Evolutionary conservation across 257 asterid species (phyloP), one percentile per base, ranked within the genome.

Genomic region (Solanum corneliomulleri): DNA sequence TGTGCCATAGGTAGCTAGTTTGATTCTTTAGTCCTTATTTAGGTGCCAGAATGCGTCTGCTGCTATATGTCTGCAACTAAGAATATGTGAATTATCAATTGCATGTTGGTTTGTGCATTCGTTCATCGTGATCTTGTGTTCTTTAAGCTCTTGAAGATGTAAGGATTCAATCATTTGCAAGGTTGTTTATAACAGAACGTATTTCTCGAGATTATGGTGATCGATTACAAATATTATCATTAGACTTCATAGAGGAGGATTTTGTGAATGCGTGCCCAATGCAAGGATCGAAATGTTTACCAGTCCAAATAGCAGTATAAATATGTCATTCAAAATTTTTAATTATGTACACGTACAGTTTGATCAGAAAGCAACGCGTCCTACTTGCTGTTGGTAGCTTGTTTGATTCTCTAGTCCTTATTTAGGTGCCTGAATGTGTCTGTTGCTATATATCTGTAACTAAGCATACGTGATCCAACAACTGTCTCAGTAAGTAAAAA

Each of bases 241-340:
- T 98, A 13, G 98, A 95, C 87, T 97, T 97, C 13, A 94, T 97
- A 10, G 92, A 92, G 49, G 95, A 83, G 35, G 99, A 93, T 89
- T 95, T 97, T 86, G 99, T 97, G 39, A 96, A 95, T 91, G 98
- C 98, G 0, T 97, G 99, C 88, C n/a, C n/a, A n/a, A n/a, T n/a
- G n/a, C n/a, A n/a, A n/a, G n/a, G n/a, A n/a, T n/a, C n/a, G n/a
- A n/a, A n/a, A n/a, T n/a, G n/a, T n/a, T n/a, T n/a, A n/a, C n/a
- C n/a, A n/a, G n/a, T n/a, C n/a, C n/a, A n/a, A n/a, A n/a, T n/a
- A n/a, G n/a, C n/a, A n/a, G n/a, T n/a, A n/a, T n/a, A n/a, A n/a
- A n/a, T n/a, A n/a, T n/a, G n/a, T n/a, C n/a, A n/a, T n/a, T n/a
- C n/a, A n/a, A n/a, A n/a, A n/a, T n/a, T n/a, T n/a, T n/a, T n/a